A percentile compares a stretch with the other conserved stretches of the same genome.
Conservation (phyloP, 2,329 filamentous ascomycete species). For the Mariannaea sp. region DNA sequence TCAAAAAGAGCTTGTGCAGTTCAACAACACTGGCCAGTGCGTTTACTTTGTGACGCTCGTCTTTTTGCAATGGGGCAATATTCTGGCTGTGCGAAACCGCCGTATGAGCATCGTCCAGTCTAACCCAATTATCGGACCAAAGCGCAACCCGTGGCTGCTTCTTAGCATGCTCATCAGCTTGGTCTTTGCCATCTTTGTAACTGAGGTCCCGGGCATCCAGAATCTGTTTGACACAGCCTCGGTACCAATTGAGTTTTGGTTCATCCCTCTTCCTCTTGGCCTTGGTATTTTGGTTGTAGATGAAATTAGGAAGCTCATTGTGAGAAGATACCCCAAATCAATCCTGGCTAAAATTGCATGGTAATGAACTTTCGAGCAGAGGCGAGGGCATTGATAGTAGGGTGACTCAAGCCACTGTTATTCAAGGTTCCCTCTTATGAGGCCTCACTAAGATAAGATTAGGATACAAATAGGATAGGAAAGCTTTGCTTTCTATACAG, state of each 20-base stretch:
- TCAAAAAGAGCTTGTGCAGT: slow-evolving; percentile 48
- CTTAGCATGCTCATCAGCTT: slow-evolving; percentile 53
- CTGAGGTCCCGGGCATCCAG: slow-evolving; percentile 56
- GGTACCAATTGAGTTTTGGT: slow-evolving; percentile 58
- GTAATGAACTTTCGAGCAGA: too few species aligned
- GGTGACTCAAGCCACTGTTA: too few species aligned
- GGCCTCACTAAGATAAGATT: too few species aligned
- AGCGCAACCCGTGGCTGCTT: slow-evolving; percentile 56
- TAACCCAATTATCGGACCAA: slow-evolving; percentile 51
- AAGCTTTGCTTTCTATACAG: too few species aligned
- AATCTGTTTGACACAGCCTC: slow-evolving; percentile 52
- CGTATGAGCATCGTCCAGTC: slow-evolving; percentile 57
- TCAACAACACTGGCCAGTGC: slow-evolving; percentile 55
- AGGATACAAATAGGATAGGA: too few species aligned
- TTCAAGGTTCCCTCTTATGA: too few species aligned
- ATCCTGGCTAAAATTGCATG: too few species aligned
- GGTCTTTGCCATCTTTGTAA: slow-evolving; percentile 58
- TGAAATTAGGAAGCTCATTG: slow-evolving; percentile 52
- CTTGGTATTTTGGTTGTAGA: slow-evolving; percentile 57
- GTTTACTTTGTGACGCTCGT: slow-evolving; percentile 61
- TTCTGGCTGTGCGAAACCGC: slow-evolving; percentile 56
- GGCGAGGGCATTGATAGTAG: too few species aligned
- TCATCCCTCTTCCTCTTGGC: slow-evolving; percentile 56
- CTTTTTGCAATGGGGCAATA: slow-evolving; percentile 59
- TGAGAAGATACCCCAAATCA: too few species aligned